phyloP scores from a whole-genome alignment of 1,284 basidiomycete species.

The Marasmius oreades region DNA sequence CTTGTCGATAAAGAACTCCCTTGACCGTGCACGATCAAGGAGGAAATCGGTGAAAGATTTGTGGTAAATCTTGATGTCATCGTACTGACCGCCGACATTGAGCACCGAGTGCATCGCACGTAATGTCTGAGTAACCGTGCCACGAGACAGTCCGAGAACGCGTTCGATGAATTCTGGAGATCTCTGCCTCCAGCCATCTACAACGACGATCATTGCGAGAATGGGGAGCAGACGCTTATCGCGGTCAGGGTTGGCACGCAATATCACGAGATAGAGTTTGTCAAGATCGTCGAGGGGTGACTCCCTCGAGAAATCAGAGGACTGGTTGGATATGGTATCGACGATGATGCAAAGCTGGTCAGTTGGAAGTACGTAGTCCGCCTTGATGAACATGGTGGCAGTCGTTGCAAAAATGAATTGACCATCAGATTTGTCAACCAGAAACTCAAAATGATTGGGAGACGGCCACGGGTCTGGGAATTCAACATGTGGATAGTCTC shows the following conservation, averaged over 20 bases:
- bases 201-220: background rate
- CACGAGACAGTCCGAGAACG: background rate
- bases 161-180: background rate
- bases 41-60: background rate
- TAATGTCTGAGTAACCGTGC: background rate
- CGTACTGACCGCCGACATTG: background rate
- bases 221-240: background rate
- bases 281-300: constrained; percentile 22
- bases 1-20: background rate
- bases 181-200: background rate
- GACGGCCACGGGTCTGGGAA: constrained; percentile 19
- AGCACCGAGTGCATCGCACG: background rate
- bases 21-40: background rate
- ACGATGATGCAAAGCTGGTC: constrained; percentile 22
- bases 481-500: no score
- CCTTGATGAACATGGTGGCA: constrained; percentile 23
- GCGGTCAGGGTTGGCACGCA: background rate
- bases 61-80: background rate
- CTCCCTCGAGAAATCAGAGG: no score
- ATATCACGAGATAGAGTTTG: constrained; percentile 7
- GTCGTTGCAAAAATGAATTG: constrained; percentile 25
- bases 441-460: constrained; percentile 12
- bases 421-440: constrained; percentile 21
- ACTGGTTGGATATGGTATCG: background rate
- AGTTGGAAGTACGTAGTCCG: constrained; percentile 17